Evolutionary conservation across 1,284 basidiomycete species (phyloP).

Genomic region (Tremellales sp.): DNA sequence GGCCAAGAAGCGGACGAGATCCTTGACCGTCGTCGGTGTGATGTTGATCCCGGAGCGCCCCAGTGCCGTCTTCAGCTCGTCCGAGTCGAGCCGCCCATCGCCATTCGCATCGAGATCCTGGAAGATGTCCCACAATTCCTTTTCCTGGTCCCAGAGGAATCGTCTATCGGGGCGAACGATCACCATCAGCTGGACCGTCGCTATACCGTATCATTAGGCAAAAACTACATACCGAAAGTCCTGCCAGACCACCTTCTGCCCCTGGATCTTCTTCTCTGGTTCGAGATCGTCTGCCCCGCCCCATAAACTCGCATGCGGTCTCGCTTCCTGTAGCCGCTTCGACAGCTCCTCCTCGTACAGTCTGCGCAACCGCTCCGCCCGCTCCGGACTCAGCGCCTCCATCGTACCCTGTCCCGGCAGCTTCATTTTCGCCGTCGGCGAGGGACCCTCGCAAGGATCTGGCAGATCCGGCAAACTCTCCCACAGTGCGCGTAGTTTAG

Average conservation of each 20-base stretch:
- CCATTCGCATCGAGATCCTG: slow-evolving; percentile 81
- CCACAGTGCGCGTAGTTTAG: slow-evolving; percentile 46
- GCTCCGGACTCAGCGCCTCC: slow-evolving; percentile 59
- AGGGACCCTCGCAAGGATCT: slow-evolving; percentile 24
- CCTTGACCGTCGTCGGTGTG: slow-evolving; percentile 61
- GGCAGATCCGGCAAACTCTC: slow-evolving; percentile 34
- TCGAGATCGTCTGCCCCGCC: slow-evolving; percentile 52
- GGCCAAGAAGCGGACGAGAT: slow-evolving; percentile 76
- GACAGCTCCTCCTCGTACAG: slow-evolving; percentile 77
- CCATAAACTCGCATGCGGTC: slow-evolving; percentile 49
- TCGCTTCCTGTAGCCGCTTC: slow-evolving; percentile 52
- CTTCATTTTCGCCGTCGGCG: slow-evolving; percentile 38
- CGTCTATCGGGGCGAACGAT: slow-evolving; percentile 18
- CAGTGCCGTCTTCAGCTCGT: slow-evolving; percentile 67
- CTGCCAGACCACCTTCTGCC: slow-evolving; percentile 61
- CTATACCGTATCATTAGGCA: neutral
- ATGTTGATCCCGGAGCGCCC: slow-evolving; percentile 69
- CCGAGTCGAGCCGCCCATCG: slow-evolving; percentile 71
- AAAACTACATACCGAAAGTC: slow-evolving; percentile 58
- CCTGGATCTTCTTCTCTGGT: slow-evolving; percentile 18
- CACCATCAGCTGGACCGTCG: slow-evolving; percentile 3
- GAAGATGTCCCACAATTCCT: slow-evolving; percentile 84
- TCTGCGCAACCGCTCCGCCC: slow-evolving; percentile 62
- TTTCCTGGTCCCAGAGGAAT: slow-evolving; percentile 44
- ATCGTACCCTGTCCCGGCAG: slow-evolving; percentile 47